These are phyloP conservation scores for Salpingoeca rosetta DNA, from an alignment of 78 protist species.

Conservation along the genomic window DNA sequence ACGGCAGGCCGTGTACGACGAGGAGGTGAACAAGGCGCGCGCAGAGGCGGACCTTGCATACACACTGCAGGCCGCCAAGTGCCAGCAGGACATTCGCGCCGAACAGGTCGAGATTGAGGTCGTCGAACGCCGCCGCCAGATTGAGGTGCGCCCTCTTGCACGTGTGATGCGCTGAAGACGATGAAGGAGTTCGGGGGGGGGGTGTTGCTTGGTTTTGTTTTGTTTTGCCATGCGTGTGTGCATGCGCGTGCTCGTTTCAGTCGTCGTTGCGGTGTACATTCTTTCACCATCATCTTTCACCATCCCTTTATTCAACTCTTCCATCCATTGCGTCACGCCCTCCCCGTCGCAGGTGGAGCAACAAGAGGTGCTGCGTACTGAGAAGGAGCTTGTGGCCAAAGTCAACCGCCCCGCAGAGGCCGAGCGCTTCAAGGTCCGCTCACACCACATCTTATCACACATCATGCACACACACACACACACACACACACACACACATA, in stretches of 20 bases:
- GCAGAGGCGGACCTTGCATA: constrained; percentile 3
- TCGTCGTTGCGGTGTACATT: too few species aligned
- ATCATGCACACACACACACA: too few species aligned
- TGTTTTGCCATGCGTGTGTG: too few species aligned
- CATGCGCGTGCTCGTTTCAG: too few species aligned
- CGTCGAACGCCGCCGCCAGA: constrained; percentile 2
- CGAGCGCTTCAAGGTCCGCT: not conserved
- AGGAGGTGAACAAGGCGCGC: not conserved
- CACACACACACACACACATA: too few species aligned
- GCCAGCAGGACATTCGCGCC: not conserved
- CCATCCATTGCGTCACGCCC: too few species aligned
- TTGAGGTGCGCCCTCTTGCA: not conserved
- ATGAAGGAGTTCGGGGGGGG: too few species aligned
- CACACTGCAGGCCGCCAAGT: not conserved
- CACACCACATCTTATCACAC: too few species aligned
- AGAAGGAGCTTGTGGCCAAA: constrained; percentile 2
- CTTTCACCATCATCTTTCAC: too few species aligned
- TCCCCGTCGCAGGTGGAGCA: constrained; percentile 11
- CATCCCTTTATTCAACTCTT: too few species aligned
- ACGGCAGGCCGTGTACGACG: not conserved
- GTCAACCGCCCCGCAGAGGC: constrained; percentile 15
- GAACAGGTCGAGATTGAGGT: constrained; percentile 5
- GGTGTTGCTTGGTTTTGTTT: too few species aligned
- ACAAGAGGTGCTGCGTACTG: constrained; percentile 1
- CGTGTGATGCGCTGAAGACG: not conserved